Base-by-base conservation (phyloP, 2,329 filamentous ascomycete genomes). In the Monilinia polystroma region DNA sequence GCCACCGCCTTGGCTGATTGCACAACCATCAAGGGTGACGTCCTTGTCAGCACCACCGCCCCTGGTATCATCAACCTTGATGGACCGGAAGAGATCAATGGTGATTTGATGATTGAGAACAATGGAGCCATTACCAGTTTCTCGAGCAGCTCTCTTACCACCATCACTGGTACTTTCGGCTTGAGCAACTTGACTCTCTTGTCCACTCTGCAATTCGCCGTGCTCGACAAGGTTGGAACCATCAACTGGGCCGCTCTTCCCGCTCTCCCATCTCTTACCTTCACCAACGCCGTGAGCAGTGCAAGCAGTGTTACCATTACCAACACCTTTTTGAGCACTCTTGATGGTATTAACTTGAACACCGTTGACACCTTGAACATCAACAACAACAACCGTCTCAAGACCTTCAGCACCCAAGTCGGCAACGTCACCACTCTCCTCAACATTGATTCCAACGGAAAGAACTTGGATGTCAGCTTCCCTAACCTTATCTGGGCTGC, bases 331-430 rank as follows among this genome's bases (percentile, higher is more conserved):
- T 86, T 99, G 73, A 85, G 82, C 77, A 87, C 85, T 72, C 85
- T 99, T 68, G 83, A 89, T 72, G 93, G 92, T 76, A 90, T 99
- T 78, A 90, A 92, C 77, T 84, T 98, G 71, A 80, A 86, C 70
- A 84, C 84, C n/a, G 88, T 92, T 65, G 84, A 86, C 67, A 83
- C 81, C 72, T 86, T 99, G 77, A 83, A 91, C 78, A 90, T 99
- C 80, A 90, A 91, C 85, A 97, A 97, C 88, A 98, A 98, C 87
- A 82, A 81, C 69, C 89, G 90, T 77, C 84, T 99, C 73, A 86
- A 85, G 76, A 83, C 82, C 69, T 91, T 96, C 81, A 85, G 86
- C 76, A 91, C 93, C 79, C 85, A 90, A 77, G 84, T 98, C 68
- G 84, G 84, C 78, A 94, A 91, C 81, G 85, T 97, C 74, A 90